A percentile compares a stretch with the other conserved stretches of the same genome.
phyloP scores from a whole-genome alignment of 257 asterid species.

The Anisodus tanguticus region DNA sequence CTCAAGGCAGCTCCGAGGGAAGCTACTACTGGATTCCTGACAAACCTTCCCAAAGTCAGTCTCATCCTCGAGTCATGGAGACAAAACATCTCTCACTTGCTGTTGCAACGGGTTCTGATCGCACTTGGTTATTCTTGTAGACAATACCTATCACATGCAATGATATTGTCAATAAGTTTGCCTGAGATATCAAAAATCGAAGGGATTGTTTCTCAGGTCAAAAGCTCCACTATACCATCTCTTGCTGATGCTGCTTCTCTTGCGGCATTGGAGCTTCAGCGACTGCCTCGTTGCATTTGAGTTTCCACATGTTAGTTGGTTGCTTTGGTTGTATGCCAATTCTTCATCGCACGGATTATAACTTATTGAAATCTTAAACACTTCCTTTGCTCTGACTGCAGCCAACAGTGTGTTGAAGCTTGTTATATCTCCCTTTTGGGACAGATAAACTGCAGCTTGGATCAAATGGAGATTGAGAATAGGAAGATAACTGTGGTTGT shows the following conservation, averaged over 20 bases:
- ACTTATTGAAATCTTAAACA: conserved; percentile 7
- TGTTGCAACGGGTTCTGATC: conserved; percentile 67
- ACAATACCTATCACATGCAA: conserved; percentile 64
- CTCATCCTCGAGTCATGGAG: conserved; percentile 58
- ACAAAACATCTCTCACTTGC: conserved; percentile 49
- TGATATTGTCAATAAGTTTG: conserved; percentile 68
- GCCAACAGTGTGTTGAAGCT: conserved; percentile 3
- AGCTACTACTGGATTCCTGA: conserved; percentile 80
- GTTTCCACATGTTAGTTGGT: conserved; percentile 38
- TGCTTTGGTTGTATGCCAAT: not conserved
- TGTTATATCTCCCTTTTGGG: not conserved
- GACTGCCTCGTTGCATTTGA: conserved; percentile 69
- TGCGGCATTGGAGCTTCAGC: conserved; percentile 79
- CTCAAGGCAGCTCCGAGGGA: conserved; percentile 89
- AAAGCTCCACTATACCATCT: conserved; percentile 50
- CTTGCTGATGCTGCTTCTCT: conserved; percentile 63
- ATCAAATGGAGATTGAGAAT: no score
- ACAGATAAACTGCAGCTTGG: not conserved
- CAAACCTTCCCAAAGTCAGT: conserved; percentile 68
- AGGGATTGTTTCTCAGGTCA: conserved; percentile 59
- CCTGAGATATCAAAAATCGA: conserved; percentile 67
- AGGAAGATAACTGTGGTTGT: not conserved
- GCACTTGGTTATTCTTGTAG: conserved; percentile 81
- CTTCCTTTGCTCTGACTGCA: not conserved
- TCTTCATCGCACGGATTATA: not conserved